Percentiles rank a stretch among this genome's conserved stretches.
These are phyloP conservation scores for Phaeotremella skinneri DNA, from an alignment of 768 basidiomycete species.

Conservation along the genomic window DNA sequence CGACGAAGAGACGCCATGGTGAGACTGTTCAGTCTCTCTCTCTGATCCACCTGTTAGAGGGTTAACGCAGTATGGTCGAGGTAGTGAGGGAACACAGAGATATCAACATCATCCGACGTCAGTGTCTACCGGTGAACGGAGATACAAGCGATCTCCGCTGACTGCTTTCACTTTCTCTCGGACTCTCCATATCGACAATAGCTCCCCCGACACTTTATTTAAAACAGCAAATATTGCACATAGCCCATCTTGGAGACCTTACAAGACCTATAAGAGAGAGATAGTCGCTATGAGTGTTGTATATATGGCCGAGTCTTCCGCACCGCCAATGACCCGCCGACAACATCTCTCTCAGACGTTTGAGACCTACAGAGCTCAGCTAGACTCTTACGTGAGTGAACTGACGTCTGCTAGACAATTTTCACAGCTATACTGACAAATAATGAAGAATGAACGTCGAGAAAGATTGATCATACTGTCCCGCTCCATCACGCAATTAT, in stretches of 20 bases:
- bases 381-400: constrained; percentile 40
- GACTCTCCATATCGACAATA: too few species aligned
- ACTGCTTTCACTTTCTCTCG: too few species aligned
- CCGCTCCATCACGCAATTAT: constrained; percentile 83
- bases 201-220: too few species aligned
- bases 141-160: too few species aligned
- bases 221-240: not conserved
- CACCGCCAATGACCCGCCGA: constrained; percentile 22
- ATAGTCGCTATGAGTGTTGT: constrained; percentile 26
- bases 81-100: too few species aligned
- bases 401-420: not conserved
- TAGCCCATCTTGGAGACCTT: not conserved
- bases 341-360: constrained; percentile 41
- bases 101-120: too few species aligned
- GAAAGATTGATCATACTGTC: constrained; percentile 86
- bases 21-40: not conserved
- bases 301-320: constrained; percentile 34
- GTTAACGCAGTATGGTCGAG: too few species aligned
- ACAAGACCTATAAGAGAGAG: not conserved
- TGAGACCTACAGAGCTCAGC: constrained; percentile 35
- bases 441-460: constrained; percentile 69
- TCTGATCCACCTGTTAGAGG: too few species aligned
- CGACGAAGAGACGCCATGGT: constrained; percentile 40
- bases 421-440: not conserved
- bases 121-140: too few species aligned